Percentiles rank a stretch among this genome's conserved stretches.
Evolutionary conservation across 2,329 filamentous ascomycete genomes (phyloP).

Genomic region (Pseudogymnoascus sp.): DNA sequence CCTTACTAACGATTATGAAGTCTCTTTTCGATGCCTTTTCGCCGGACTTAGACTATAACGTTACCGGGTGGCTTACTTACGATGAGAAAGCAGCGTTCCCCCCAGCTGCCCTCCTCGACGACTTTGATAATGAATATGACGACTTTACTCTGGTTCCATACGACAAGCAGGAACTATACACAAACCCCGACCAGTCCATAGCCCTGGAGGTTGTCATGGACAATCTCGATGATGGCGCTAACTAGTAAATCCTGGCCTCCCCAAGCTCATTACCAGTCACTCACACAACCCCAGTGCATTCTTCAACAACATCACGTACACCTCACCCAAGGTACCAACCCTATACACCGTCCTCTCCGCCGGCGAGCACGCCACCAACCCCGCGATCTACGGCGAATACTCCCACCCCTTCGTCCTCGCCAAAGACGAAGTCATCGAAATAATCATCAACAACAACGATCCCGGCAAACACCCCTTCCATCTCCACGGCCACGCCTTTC

Average conservation of each 20-base stretch:
- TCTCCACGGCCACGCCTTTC: slow-evolving; percentile 71
- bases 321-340: slow-evolving; percentile 40
- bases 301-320: slow-evolving; percentile 49
- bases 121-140: slow-evolving; percentile 62
- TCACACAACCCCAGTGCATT: slow-evolving; percentile 50
- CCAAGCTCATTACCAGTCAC: slow-evolving; percentile 57
- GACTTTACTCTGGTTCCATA: slow-evolving; percentile 64
- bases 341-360: slow-evolving; percentile 40
- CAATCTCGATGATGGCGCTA: slow-evolving; percentile 58
- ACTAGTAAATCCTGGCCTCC: slow-evolving; percentile 54
- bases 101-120: slow-evolving; percentile 47
- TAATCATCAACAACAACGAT: slow-evolving; percentile 72
- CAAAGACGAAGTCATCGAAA: slow-evolving; percentile 53
- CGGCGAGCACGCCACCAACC: slow-evolving; percentile 37
- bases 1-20: slow-evolving; percentile 33
- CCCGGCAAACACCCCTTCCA: slow-evolving; percentile 64
- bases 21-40: slow-evolving; percentile 59
- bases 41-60: slow-evolving; percentile 57
- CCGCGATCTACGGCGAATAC: slow-evolving; percentile 42
- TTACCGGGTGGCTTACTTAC: slow-evolving; percentile 58
- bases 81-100: slow-evolving; percentile 40
- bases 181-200: slow-evolving; percentile 55
- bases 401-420: slow-evolving; percentile 22
- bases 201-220: slow-evolving; percentile 59
- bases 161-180: slow-evolving; percentile 54